Base-by-base conservation (phyloP, 1,284 basidiomycete species). In the Ustilago cynodontis region DNA sequence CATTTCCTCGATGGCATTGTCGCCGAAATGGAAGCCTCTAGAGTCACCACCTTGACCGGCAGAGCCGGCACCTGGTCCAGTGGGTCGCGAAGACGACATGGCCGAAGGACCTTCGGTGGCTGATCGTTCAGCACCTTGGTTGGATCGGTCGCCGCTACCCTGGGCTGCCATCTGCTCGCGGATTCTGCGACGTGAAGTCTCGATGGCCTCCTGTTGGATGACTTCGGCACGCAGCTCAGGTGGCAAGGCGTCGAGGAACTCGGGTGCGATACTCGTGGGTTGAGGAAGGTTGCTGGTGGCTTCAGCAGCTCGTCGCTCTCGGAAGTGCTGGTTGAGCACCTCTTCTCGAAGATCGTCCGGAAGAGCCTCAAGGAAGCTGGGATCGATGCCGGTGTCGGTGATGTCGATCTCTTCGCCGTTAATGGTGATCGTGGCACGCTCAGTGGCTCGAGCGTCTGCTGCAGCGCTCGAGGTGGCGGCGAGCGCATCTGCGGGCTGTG, bases 321-420 rank as follows among this genome's bases (percentile, higher is more conserved):
- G 92, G 80, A 98, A 91, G 84, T 99, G 95, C 86, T 99, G 97
- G 84, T 96, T 96, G 59, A 99, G 89, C 29, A 99, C 95, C 86
- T 99, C 97, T 85, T 98, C 96, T 53, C 97, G 91, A 93, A 99
- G 97, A 78, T 99, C 96, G 85, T 99, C 97, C 0, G 97, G 97
- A 28, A 99, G 88, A 20, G 97, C 97, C 87, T 98, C 95, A 60
- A 99, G 88, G 90, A 99, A 99, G 10, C 94, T 95, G 1, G 95
- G 94, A 85, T 99, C 97, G 82, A 99, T 98, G 9, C 97, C 97
- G 16, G 95, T 96, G 82, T 98, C 95, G 10, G 97, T 99, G 83
- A 99, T 99, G 85, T 99, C 97, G 31, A 99, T 93, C n/a, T 92
- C 90, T 72, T 91, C 93, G 54, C 96, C 97, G 85, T 95, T 93